These are phyloP conservation scores for Canavalia gladiata DNA, from an alignment of 306 rosid genomes.

Conservation along the genomic window DNA sequence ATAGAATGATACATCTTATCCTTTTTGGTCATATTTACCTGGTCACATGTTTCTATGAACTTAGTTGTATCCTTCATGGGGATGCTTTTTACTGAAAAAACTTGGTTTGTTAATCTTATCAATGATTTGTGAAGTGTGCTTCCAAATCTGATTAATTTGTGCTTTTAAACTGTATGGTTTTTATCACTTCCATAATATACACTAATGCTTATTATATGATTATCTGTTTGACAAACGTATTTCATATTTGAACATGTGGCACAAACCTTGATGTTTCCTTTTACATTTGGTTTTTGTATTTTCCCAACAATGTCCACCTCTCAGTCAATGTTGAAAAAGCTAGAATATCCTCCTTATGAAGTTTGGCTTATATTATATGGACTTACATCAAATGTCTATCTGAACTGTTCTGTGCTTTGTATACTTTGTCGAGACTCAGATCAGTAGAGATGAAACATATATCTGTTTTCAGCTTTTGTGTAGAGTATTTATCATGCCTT, in stretches of 20 bases:
- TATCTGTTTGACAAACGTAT: not conserved
- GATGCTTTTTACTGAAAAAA: not conserved
- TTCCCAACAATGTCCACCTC: not conserved
- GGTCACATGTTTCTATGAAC: not conserved
- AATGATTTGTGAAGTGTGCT: not conserved
- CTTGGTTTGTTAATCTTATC: not conserved
- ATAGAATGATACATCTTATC: not conserved
- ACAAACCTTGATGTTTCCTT: not conserved
- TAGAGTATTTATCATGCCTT: not conserved
- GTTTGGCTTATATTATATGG: slow-evolving; percentile 57
- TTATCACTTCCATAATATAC: not conserved
- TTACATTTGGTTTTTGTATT: not conserved
- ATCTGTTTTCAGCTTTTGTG: not conserved
- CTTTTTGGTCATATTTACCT: not conserved
- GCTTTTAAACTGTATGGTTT: not conserved
- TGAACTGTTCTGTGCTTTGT: slow-evolving; percentile 58
- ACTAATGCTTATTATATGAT: not conserved
- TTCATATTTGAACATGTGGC: not conserved
- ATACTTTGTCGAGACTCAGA: slow-evolving; percentile 52
- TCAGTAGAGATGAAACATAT: slow-evolving; percentile 61
- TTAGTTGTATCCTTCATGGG: not conserved
- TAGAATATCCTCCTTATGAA: slow-evolving; percentile 33
- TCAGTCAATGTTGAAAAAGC: slow-evolving; percentile 59
- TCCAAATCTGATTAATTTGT: not conserved
- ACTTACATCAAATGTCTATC: slow-evolving; percentile 57